A percentile compares a stretch with the other conserved stretches of the same genome.
These are phyloP conservation scores for Phytophthora citrophthora DNA, from an alignment of 352 stramenopile species.

Conservation along the genomic window DNA sequence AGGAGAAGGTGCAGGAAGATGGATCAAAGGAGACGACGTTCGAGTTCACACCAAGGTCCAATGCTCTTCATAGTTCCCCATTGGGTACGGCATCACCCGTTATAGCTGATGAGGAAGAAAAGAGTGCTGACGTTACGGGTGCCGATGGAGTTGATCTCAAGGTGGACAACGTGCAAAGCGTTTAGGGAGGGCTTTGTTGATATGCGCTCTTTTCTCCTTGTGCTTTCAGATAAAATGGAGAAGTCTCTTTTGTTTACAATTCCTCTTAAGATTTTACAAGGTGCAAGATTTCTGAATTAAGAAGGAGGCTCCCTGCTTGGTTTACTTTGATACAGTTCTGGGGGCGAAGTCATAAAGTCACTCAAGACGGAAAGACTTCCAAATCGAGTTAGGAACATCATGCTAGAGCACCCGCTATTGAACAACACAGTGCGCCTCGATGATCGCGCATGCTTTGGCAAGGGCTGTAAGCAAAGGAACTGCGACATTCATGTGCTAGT, in stretches of 20 bases:
- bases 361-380: too few relatives aligned
- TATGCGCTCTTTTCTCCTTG: conserved; percentile 9
- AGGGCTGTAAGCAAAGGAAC: too few relatives aligned
- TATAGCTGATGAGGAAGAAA: conserved; percentile 24
- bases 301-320: too few relatives aligned
- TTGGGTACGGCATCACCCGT: conserved; percentile 30
- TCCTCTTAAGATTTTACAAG: too few relatives aligned
- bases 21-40: conserved; percentile 78
- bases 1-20: conserved; percentile 60
- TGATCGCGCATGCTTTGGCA: too few relatives aligned
- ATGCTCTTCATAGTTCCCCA: conserved; percentile 55
- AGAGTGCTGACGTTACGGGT: conserved; percentile 29
- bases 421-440: too few relatives aligned
- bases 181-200: conserved; percentile 27
- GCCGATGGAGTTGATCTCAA: conserved; percentile 45
- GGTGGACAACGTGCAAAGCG: conserved; percentile 42
- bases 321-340: too few relatives aligned
- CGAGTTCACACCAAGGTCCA: conserved; percentile 72
- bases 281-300: too few relatives aligned
- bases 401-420: too few relatives aligned
- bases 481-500: too few relatives aligned
- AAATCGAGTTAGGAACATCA: too few relatives aligned
- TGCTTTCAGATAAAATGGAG: conserved; percentile 1
- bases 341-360: too few relatives aligned
- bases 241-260: conserved; percentile 3